Percentiles rank a stretch among this genome's conserved stretches.
Conservation (phyloP, 139 green algal species). For the Pleodorina starrii region DNA sequence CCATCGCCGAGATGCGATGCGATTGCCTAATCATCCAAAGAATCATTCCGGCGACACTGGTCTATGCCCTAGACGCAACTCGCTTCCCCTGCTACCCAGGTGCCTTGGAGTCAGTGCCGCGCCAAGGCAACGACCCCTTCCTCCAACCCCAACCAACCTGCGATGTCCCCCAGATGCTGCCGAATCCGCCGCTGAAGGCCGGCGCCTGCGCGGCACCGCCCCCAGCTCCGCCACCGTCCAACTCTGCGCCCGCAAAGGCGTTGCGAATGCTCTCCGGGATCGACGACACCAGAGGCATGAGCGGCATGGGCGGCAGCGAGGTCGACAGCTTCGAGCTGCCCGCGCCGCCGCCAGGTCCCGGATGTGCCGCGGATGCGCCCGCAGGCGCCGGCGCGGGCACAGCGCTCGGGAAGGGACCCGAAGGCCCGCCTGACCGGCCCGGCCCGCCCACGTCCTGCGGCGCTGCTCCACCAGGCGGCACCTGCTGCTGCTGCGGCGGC, state of each 20-base stretch:
- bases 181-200: background rate
- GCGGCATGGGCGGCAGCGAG: background rate
- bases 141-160: slow-evolving; percentile 11
- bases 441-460: background rate
- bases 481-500: background rate
- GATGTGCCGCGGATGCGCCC: too few relatives aligned
- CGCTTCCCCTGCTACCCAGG: too few relatives aligned
- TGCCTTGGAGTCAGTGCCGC: too few relatives aligned
- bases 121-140: too few relatives aligned
- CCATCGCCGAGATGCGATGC: too few relatives aligned
- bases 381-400: background rate
- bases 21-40: too few relatives aligned
- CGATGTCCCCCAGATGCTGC: slow-evolving; percentile 34
- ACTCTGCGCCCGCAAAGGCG: slow-evolving; percentile 23
- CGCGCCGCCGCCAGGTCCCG: background rate
- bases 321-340: background rate
- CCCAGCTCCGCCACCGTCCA: background rate
- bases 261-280: slow-evolving; percentile 32
- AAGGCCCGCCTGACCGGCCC: background rate
- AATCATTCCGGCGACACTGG: too few relatives aligned
- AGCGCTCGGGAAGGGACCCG: background rate
- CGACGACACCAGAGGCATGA: slow-evolving; percentile 21
- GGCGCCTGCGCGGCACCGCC: background rate
- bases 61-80: too few relatives aligned
- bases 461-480: background rate